Base-by-base conservation (phyloP, 805 yeast genomes). In the Cephaloascus fragrans region DNA sequence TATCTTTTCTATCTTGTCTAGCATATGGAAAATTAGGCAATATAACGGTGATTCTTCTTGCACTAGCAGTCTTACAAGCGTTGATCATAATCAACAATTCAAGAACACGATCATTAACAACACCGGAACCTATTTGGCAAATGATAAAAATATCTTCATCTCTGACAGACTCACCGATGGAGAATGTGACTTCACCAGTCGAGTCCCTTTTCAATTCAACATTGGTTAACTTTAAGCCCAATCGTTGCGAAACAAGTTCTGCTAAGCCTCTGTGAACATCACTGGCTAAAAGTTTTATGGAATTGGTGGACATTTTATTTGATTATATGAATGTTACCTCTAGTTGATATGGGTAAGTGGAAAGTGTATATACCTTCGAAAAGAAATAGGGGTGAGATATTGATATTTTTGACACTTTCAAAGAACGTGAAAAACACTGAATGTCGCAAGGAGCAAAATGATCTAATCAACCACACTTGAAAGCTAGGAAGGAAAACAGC, bases 1-100 rank as follows among this genome's bases (percentile, higher is more conserved):
- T 84, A 56, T 84, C 94, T 61, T 84, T 84, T 56, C 86, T 72
- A 56, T 84, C 94, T 58, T 84, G 94, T 65, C 94, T 75, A n/a
- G 93, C 93, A 49, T 84, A 84, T 9, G 89, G 89, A 59, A 82
- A 84, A 55, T 78, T 83, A 39, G 94, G 93, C 46, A 84, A 72
- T 15, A 84, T 84, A 4, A 85, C 93, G 2, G 90, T 83, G 55
- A 84, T 80, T 55, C 87, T 72, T 55, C 93, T 73, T 16, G 90
- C 93, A 39, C 86, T 77, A 8, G 93, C 93, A 2, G 83, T 80
- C 51, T 80, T 79, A 58, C 90, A 84, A 15, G 93, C 90, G 52
- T 81, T 80, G 45, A 84, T 81, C 79, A 83, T 80, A 52, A 83
- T 80, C 47, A 84, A 59, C 31, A 83, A 61, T 55, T 84, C 94